Evolutionary conservation across 129 eudicot genomes (phyloP).

Genomic region (Chrysanthemum lavandulifolium): DNA sequence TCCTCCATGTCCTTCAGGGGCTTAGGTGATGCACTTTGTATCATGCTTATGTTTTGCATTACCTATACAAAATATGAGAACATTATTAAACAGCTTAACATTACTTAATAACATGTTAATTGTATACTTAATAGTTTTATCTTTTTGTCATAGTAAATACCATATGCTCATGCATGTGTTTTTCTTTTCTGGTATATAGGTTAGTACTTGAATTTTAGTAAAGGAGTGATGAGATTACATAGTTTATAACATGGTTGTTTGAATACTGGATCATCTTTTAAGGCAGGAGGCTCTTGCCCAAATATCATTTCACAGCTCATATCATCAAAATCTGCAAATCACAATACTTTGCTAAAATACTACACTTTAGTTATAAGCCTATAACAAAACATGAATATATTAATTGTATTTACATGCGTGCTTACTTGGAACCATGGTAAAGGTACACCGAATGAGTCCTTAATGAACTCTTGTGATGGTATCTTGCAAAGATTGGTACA

Average conservation of each 20-base stretch:
- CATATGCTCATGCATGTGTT: too few relatives aligned
- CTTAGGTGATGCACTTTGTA: slow-evolving; percentile 38
- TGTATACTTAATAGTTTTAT: too few relatives aligned
- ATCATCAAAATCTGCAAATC: slow-evolving; percentile 79
- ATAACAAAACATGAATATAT: neutral
- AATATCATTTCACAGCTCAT: slow-evolving; percentile 93
- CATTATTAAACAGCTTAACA: neutral
- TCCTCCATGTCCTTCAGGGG: neutral
- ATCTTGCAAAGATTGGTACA: slow-evolving; percentile 93
- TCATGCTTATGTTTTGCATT: slow-evolving; percentile 46
- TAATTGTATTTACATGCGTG: neutral
- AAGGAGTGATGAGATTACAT: slow-evolving; percentile 35
- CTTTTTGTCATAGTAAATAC: too few relatives aligned
- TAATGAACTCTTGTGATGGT: slow-evolving; percentile 86
- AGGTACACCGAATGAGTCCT: slow-evolving; percentile 72
- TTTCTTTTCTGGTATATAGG: too few relatives aligned
- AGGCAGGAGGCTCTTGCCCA: slow-evolving; percentile 70
- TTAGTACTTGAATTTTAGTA: too few relatives aligned
- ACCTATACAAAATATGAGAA: slow-evolving; percentile 36
- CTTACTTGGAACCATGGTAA: slow-evolving; percentile 96
- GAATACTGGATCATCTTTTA: slow-evolving; percentile 58
- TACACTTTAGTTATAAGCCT: too few relatives aligned
- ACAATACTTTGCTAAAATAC: too few relatives aligned
- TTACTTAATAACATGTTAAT: neutral
- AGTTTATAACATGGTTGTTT: slow-evolving; percentile 84